phyloP scores from a whole-genome alignment of 441 rosid species.

The Macaranga tanarius region DNA sequence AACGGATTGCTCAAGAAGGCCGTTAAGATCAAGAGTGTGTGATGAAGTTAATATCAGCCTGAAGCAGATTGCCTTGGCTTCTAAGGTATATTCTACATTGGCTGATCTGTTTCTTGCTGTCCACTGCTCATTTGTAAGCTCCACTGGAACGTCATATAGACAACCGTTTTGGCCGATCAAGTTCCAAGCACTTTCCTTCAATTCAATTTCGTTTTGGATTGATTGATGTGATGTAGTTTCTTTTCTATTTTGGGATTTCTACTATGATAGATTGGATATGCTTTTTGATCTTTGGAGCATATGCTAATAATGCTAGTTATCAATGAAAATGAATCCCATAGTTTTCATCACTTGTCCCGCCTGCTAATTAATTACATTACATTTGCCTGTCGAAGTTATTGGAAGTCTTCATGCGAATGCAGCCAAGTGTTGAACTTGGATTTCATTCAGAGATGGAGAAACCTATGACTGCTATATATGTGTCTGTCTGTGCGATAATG shows the following conservation, averaged over 20 bases:
- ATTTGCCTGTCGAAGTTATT: not conserved
- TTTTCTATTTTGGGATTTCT: not conserved
- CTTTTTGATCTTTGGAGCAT: not conserved
- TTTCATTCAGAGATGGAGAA: not conserved
- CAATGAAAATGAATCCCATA: not conserved
- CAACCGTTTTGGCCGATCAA: not conserved
- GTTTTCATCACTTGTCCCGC: not conserved
- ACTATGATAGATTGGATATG: constrained; percentile 4
- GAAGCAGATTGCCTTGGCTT: not conserved
- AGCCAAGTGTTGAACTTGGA: not conserved
- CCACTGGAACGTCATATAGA: not conserved
- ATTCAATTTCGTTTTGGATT: not conserved
- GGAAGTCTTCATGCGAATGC: not conserved
- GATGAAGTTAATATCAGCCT: not conserved
- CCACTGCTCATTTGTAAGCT: not conserved
- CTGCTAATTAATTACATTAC: too few species aligned
- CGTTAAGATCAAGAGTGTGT: constrained; percentile 3
- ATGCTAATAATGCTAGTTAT: not conserved
- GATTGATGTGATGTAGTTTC: constrained; percentile 8
- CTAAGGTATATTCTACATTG: too few species aligned
- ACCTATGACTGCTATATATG: constrained; percentile 2
- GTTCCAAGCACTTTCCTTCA: not conserved
- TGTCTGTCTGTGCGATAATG: not conserved
- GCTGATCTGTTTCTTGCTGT: not conserved
- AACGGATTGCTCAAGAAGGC: constrained; percentile 5